These are phyloP conservation scores for Lactuca sativa DNA, from an alignment of 129 eudicot genomes.

Conservation along the genomic window DNA sequence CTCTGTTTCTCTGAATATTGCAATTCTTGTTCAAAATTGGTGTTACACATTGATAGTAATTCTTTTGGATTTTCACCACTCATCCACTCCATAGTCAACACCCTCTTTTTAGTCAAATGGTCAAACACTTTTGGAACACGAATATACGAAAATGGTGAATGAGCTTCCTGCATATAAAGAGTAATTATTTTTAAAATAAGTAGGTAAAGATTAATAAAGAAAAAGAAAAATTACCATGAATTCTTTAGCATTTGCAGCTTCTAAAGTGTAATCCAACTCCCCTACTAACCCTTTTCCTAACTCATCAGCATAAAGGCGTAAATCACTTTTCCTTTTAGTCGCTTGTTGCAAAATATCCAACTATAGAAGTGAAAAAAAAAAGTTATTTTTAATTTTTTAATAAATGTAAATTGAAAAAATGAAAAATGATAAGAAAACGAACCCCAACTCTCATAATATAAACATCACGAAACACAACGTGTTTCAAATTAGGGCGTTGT, in stretches of 20 bases:
- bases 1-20: conserved; percentile 45
- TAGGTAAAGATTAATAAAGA: conserved; percentile 2
- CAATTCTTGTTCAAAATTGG: conserved; percentile 31
- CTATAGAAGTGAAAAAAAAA: conserved; percentile 44
- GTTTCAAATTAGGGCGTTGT: conserved; percentile 92
- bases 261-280: conserved; percentile 88
- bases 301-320: conserved; percentile 93
- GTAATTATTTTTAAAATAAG: neutral
- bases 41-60: conserved; percentile 49
- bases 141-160: conserved; percentile 69
- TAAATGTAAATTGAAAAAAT: conserved; percentile 21
- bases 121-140: conserved; percentile 68
- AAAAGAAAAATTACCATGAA: conserved; percentile 52
- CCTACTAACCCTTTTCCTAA: conserved; percentile 95
- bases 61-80: conserved; percentile 92
- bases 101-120: conserved; percentile 62
- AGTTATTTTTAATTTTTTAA: conserved; percentile 1
- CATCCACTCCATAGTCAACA: conserved; percentile 98
- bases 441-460: conserved; percentile 98
- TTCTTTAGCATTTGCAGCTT: conserved; percentile 85
- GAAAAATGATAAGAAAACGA: conserved; percentile 38
- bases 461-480: conserved; percentile 80
- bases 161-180: conserved; percentile 67
- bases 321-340: conserved; percentile 86
- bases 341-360: conserved; percentile 71